Base-by-base conservation (phyloP, 1,284 basidiomycete genomes). In the Microbotryomycetes sp. region DNA sequence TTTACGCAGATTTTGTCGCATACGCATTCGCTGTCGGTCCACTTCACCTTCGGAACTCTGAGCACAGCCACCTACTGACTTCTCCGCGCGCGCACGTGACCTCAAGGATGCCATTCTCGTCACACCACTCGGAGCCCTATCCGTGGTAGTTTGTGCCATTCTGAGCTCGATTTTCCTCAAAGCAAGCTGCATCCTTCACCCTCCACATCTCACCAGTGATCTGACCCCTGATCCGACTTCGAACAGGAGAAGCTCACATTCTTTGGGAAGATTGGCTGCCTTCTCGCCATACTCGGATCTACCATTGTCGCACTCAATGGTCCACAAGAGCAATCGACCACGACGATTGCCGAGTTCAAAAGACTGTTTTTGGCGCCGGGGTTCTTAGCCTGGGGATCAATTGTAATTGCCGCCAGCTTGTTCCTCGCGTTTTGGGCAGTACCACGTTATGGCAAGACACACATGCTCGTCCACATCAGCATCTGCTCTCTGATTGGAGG, bases 401-500 rank as follows among this genome's bases (percentile, higher is more conserved):
- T 86, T 14, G 81, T 88, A 67, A 86, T 92, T 63, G 74, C 76
- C 19, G 77, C 80, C 0, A 80, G 87, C 1, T 71, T 89, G 31
- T 79, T 81, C 29, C 86, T 90, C 69, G 81, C 89, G 60, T 82
- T 93, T 73, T 87, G 84, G 76, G 86, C 90, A 64, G 89, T 84
- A 1, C 90, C 91, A 45, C 84, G 85, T 71, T 91, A 89, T 75
- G 94, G 94, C 58, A 92, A 88, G 77, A 86, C 86, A 77, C 88
- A 85, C 73, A 97, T 97, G 93, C 77, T 98, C 65, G 92, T 92
- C 82, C 54, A 66, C 60, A 92, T 96, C 70, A 79, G 82, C 49
- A 88, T 97, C 45, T 98, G 94, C 77, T 92, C 88, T 67, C 85
- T 97, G 81, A 97, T 97, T 72, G 94, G 94, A 29, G 94, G 96